Evolutionary conservation across 345 rosid genomes (phyloP), one percentile per base, ranked within the genome.

Genomic region (Arabis alpina): DNA sequence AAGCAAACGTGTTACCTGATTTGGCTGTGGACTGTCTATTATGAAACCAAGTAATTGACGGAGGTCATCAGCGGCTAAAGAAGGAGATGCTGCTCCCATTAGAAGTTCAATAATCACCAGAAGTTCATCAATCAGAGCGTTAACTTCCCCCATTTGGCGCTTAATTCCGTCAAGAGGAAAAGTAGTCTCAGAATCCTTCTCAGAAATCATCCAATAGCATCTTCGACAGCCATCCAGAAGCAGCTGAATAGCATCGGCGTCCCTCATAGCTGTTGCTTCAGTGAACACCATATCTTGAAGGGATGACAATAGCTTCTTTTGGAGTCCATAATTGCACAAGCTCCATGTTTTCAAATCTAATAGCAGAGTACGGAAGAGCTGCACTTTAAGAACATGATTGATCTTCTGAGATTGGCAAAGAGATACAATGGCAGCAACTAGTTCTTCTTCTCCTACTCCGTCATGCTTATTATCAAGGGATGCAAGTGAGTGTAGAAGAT

Each of bases 181-280:
- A 24, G 87, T 79, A 62, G 80, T 71, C 45, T 84, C 83, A 14
- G 97, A 92, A 72, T 90, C 92, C 83, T 85, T 90, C 80, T 95
- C 98, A 50, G 76, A 81, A 72, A 86, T 71, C 70, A 86, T 85
- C 99, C 99, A 95, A 76, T 92, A 95, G 83, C 99, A 95, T 81
- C 85, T 90, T 88, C 99, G 86, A 84, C 99, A 90, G 76, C 97
- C 95, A 85, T 95, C 99, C 70, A 95, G 92, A 82, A 95, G 98
- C 92, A 92, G 78, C 76, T 95, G 99, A 78, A 95, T 88, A 79
- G 99, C 99, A 78, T 89, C 89, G 44, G 98, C 98, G 79, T 92
- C 83, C 75, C 92, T 83, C 99, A 95, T 95, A 61, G 83, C 92
- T 41, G 76, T 71, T 71, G 97, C 87, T 81, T 95, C 98, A n/a